Evolutionary conservation across 768 basidiomycete species (phyloP), one percentile per base, ranked within the genome.

Genomic region (Boletellus ananas): DNA sequence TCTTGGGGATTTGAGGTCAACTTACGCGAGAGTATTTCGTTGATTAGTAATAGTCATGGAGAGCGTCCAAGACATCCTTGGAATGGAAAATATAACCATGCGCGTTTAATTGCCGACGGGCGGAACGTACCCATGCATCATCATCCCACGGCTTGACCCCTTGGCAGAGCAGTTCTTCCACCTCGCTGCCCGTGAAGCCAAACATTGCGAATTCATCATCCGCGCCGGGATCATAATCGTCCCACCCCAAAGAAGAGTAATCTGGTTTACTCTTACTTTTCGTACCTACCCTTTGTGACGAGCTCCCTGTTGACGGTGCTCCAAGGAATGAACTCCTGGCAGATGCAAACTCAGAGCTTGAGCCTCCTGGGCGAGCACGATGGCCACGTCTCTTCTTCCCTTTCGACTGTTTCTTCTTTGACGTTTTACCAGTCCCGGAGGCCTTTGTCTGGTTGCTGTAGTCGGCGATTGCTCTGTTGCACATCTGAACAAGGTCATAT

Each of bases 131-230:
- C 52, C 59, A 51, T 42, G 74, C 72, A 55, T 75, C 69, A 7
- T 74, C 71, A 10, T 78, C 74, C 73, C 74, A 75, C 6, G 75
- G 74, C 44, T 69, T 75, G n/a, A 75, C 70, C 3, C 72, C 74
- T 18, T 75, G 67, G 27, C 44, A 60, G 13, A 69, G 23, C n/a
- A 74, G 59, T 50, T 74, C 73, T 11, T 67, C 49, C 42, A 66
- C 50, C 14, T 73, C 62, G 36, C 63, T 65, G 6, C 70, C 55
- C 11, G 69, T 69, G 58, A 71, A 73, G 1, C 45, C 47, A 31
- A 1, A 45, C 47, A 41, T 48, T 18, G 31, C 51, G 35, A 31
- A 20, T 31, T 42, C 37, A 20, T 48, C 29, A 21, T 48, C 45
- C 8, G 25, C 44, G 2, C 39, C 37, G 18, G 23, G 50, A 13